Evolutionary conservation across 2,329 filamentous ascomycete genomes (phyloP), one percentile per base, ranked within the genome.

Genomic region (Endoconidiophora laricicola): DNA sequence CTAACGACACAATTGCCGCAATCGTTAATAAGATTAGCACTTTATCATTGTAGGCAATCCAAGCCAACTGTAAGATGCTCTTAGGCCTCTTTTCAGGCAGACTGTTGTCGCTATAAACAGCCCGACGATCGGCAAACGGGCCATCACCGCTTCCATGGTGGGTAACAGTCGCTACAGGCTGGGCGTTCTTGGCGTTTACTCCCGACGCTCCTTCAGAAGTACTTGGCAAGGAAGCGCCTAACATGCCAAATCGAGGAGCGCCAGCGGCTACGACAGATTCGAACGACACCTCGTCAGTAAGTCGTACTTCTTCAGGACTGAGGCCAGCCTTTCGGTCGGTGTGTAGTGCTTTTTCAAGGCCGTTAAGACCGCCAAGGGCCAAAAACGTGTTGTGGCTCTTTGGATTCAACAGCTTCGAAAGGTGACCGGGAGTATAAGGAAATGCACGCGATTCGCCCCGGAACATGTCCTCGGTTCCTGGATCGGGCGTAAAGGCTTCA

Each of bases 371-470:
- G 49, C 85, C 85, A 2, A 91, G 63, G 4, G 82, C 82, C 57
- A 82, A 78, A 54, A 88, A 86, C 3, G 83, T 84, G 23, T 75
- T 69, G 54, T 84, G 68, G 57, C 73, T 87, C 65, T 91, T 91
- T 0, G 85, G 84, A 55, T 88, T 88, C 47, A 87, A 69, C 5
- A 91, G 66, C 65, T 90, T 90, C 55, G 76, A 78, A 57, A 86
- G 65, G 57, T 84, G 82, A 22, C 83, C 84, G 9, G 80, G 80
- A 0, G 78, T 74, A 58, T 80, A 86, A 6, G 81, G 83, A 57
- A 87, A 86, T 20, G 23, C n/a, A 42, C 72, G 76, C 57, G 81
- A 68, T 44, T 78, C 69, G 14, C 80, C 71, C 40, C 74, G 62
- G 60, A 84, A 88, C 60, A 86, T 82, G 39, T 70, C 73, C 63